Evolutionary conservation across 768 basidiomycete genomes (phyloP).

Genomic region (Holtermannia corniformis): DNA sequence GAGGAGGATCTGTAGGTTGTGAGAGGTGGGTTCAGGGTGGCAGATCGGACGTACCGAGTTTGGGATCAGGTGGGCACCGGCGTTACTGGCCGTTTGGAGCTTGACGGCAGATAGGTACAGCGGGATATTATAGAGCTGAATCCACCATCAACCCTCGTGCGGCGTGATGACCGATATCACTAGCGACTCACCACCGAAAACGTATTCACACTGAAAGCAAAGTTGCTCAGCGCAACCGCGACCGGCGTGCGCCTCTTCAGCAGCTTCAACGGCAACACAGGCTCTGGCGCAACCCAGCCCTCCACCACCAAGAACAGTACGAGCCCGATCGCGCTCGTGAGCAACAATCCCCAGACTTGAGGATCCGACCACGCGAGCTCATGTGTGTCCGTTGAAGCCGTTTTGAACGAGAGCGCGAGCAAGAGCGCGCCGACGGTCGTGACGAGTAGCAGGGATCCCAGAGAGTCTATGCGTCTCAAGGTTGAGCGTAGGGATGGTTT

Average conservation of each 20-base stretch:
- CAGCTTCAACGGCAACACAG: constrained; percentile 80
- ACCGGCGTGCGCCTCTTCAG: constrained; percentile 69
- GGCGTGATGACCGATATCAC: constrained; percentile 5
- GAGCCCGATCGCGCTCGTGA: constrained; percentile 50
- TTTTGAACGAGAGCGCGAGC: constrained; percentile 39
- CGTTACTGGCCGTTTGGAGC: constrained; percentile 55
- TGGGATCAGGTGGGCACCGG: constrained; percentile 77
- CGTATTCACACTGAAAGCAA: constrained; percentile 45
- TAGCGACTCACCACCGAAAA: constrained; percentile 23
- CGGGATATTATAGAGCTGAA: constrained; percentile 72
- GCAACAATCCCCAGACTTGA: constrained; percentile 56
- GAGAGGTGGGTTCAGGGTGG: background rate
- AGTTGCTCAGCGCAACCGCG: constrained; percentile 68
- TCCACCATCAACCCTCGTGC: constrained; percentile 4
- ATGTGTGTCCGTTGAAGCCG: constrained; percentile 50
- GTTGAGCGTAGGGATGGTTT: constrained; percentile 7
- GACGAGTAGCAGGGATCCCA: constrained; percentile 74
- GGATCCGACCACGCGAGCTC: constrained; percentile 63
- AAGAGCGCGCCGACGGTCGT: constrained; percentile 32
- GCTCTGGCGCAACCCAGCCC: constrained; percentile 64
- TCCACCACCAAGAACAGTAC: constrained; percentile 67
- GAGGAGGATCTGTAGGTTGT: constrained; percentile 54
- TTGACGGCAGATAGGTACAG: constrained; percentile 81
- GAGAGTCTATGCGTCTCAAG: constrained; percentile 69
- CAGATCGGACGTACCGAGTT: constrained; percentile 60